Percentiles rank a stretch among this genome's conserved stretches.
These are phyloP conservation scores for Aspergillus incahuasiensis DNA, from an alignment of 495 filamentous ascomycete genomes.

Conservation along the genomic window DNA sequence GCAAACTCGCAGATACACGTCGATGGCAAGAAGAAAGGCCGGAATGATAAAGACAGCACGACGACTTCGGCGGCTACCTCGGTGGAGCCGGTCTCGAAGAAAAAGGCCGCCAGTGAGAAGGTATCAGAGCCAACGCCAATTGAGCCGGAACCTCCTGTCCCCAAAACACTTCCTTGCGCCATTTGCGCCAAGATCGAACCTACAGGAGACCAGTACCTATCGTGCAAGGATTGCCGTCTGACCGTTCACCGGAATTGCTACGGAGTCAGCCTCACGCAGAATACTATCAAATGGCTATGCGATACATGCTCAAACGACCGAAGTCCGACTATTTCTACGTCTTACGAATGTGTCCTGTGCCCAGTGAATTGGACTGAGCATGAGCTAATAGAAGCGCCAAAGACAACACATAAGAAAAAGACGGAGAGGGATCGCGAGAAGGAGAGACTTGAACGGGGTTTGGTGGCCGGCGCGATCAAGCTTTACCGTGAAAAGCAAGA, in stretches of 20 bases:
- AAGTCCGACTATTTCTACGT: conserved; percentile 76
- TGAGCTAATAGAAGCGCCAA: conserved; percentile 80
- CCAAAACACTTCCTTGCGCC: conserved; percentile 75
- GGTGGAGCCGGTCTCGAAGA: conserved; percentile 53
- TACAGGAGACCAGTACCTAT: conserved; percentile 63
- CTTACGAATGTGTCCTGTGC: conserved; percentile 90
- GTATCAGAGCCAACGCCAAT: conserved; percentile 53
- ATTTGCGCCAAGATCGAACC: conserved; percentile 75
- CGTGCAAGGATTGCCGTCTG: conserved; percentile 79
- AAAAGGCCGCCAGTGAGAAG: conserved; percentile 54
- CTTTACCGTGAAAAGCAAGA: conserved; percentile 79
- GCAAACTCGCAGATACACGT: conserved; percentile 39
- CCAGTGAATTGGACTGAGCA: conserved; percentile 68
- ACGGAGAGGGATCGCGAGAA: conserved; percentile 87
- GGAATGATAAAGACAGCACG: conserved; percentile 48
- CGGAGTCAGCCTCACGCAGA: conserved; percentile 67
- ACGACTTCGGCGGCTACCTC: conserved; percentile 42
- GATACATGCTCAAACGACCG: conserved; percentile 95
- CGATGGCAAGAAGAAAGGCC: conserved; percentile 59
- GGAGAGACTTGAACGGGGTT: conserved; percentile 77
- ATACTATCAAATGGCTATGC: conserved; percentile 81
- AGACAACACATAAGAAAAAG: conserved; percentile 86
- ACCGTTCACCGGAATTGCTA: conserved; percentile 95
- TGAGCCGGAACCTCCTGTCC: conserved; percentile 66
- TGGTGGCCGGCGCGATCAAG: conserved; percentile 65